A percentile compares a stretch with the other conserved stretches of the same genome.
phyloP scores from a whole-genome alignment of 129 eudicot species.

The Scalesia atractyloides region DNA sequence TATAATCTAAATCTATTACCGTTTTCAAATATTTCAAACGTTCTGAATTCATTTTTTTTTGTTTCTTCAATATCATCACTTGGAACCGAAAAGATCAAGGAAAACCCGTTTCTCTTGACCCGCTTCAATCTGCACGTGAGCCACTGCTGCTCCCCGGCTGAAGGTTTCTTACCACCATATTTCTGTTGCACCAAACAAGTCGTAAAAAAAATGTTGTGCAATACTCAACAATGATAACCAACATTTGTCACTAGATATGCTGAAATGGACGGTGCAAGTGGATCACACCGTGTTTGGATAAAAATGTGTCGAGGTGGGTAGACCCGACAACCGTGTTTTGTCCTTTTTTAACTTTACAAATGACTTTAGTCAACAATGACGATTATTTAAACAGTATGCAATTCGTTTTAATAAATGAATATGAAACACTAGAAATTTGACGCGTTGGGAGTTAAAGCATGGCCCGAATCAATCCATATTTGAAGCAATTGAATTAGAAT shows the following conservation, averaged over 20 bases:
- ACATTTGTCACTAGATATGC: neutral
- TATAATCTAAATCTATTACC: conserved; percentile 35
- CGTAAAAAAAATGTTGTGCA: conserved; percentile 1
- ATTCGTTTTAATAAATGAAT: too few species aligned
- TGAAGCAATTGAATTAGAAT: neutral
- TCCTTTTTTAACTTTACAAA: too few species aligned
- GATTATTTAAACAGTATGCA: too few species aligned
- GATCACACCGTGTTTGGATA: too few species aligned
- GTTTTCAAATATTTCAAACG: conserved; percentile 10
- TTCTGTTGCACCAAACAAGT: conserved; percentile 41
- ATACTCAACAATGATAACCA: neutral
- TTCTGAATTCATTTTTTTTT: neutral
- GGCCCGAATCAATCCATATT: neutral
- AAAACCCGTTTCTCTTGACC: neutral
- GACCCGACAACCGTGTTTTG: too few species aligned
- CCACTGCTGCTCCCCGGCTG: conserved; percentile 45
- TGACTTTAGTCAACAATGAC: too few species aligned
- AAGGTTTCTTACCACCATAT: conserved; percentile 52
- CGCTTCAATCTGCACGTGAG: conserved; percentile 44
- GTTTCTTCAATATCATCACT: conserved; percentile 9
- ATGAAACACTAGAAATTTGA: too few species aligned
- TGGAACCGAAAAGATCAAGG: neutral
- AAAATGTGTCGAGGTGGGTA: too few species aligned
- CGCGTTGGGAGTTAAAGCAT: neutral
- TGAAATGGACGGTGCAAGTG: too few species aligned